Percentiles rank a stretch among this genome's conserved stretches.
Evolutionary conservation across 495 filamentous ascomycete genomes (phyloP).

Genomic region (Filosporella fistucella): DNA sequence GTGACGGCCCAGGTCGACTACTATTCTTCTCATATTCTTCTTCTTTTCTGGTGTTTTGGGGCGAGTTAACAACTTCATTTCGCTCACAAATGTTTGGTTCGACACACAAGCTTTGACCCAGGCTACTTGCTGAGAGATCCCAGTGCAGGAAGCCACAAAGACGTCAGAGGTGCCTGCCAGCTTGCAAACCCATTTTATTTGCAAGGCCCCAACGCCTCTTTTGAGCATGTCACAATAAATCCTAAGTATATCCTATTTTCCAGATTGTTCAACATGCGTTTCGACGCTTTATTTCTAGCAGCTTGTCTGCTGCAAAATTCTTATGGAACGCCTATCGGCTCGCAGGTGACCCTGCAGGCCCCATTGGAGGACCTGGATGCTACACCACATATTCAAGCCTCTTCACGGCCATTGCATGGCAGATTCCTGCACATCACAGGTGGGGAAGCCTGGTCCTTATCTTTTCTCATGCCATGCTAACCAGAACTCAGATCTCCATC

Average conservation of each 20-base stretch:
- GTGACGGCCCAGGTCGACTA: background rate
- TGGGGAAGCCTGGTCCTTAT: conserved; percentile 30
- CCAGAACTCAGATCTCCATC: conserved; percentile 69
- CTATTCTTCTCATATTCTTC: background rate
- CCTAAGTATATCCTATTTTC: background rate
- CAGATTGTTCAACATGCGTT: conserved; percentile 21
- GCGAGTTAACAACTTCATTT: background rate
- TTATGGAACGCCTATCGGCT: conserved; percentile 13
- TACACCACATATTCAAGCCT: conserved; percentile 6
- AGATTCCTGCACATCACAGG: conserved; percentile 95
- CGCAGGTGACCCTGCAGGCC: conserved; percentile 14
- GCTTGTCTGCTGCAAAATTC: conserved; percentile 15
- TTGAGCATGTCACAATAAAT: background rate
- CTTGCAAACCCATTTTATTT: background rate
- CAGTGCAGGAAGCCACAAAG: background rate
- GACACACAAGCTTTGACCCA: background rate
- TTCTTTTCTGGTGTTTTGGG: background rate
- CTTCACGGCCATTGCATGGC: conserved; percentile 53
- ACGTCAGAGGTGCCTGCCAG: background rate
- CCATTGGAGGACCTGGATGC: conserved; percentile 22
- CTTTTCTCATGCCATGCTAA: conserved; percentile 1
- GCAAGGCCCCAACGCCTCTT: background rate
- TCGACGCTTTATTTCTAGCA: conserved; percentile 10
- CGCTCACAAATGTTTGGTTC: background rate
- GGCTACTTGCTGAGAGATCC: background rate